Evolutionary conservation across 1,139 yeast genomes (phyloP).

Genomic region (Yamadazyma kanchanaburiensis): DNA sequence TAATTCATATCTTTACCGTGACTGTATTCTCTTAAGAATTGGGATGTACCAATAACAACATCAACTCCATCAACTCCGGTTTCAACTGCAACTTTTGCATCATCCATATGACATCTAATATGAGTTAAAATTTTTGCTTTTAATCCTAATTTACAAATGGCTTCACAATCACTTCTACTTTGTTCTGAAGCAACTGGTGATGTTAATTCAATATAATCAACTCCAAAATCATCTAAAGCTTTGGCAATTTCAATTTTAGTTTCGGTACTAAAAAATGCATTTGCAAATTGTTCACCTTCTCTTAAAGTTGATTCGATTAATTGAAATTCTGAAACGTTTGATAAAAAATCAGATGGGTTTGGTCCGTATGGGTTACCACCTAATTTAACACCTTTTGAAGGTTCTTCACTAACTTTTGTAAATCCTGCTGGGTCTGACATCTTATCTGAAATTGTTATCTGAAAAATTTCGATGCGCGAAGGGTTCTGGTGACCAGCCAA

Average conservation of each 20-base stretch:
- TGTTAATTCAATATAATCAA: constrained; percentile 56
- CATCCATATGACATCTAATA: constrained; percentile 60
- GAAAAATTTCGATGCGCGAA: constrained; percentile 4
- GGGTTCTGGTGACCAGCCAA: too few species aligned
- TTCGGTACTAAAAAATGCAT: constrained; percentile 53
- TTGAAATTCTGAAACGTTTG: constrained; percentile 51
- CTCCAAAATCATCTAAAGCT: constrained; percentile 59
- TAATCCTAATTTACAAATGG: constrained; percentile 54
- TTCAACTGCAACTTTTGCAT: constrained; percentile 55
- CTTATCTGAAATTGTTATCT: constrained; percentile 1
- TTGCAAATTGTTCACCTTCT: constrained; percentile 63
- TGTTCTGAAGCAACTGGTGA: constrained; percentile 60
- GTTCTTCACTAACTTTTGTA: constrained; percentile 14
- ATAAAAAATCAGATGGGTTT: constrained; percentile 54
- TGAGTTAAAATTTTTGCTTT: constrained; percentile 55
- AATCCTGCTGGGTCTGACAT: constrained; percentile 15
- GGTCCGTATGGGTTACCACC: constrained; percentile 52
- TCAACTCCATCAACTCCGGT: constrained; percentile 63
- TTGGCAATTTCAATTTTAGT: constrained; percentile 54
- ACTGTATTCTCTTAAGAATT: constrained; percentile 48
- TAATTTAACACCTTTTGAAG: constrained; percentile 3
- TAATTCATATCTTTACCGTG: constrained; percentile 57
- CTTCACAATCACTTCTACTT: constrained; percentile 54
- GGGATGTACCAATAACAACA: constrained; percentile 58
- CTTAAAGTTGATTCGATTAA: constrained; percentile 54